These are phyloP conservation scores for Francoa sonchifolia DNA, from an alignment of 441 rosid genomes.

Conservation along the genomic window DNA sequence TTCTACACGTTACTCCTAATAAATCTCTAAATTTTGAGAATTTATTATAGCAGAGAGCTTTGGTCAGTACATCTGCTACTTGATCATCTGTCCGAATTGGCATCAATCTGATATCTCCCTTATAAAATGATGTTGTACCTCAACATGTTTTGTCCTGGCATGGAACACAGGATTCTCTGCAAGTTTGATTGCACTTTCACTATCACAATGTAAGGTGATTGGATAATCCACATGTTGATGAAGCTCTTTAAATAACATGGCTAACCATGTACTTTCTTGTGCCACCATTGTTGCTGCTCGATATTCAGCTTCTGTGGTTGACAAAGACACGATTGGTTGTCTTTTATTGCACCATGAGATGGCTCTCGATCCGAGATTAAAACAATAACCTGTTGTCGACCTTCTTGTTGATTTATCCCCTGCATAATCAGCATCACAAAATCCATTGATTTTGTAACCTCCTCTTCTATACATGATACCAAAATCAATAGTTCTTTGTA, in stretches of 20 bases:
- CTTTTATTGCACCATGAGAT: slow-evolving; percentile 5
- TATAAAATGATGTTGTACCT: neutral
- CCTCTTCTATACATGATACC: slow-evolving; percentile 1
- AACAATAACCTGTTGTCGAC: slow-evolving; percentile 3
- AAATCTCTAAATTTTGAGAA: no score
- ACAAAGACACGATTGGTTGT: neutral
- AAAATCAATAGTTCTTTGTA: slow-evolving; percentile 3
- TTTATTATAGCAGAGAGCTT: neutral
- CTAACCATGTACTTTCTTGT: slow-evolving; percentile 2
- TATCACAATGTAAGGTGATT: neutral
- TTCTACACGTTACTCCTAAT: neutral
- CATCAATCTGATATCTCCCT: neutral
- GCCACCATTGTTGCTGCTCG: slow-evolving; percentile 1
- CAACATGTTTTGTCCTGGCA: slow-evolving; percentile 1
- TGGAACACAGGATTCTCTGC: neutral
- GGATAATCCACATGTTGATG: neutral
- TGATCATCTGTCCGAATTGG: neutral
- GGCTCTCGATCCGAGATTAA: neutral
- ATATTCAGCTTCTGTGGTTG: neutral
- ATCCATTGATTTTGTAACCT: neutral
- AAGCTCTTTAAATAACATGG: neutral
- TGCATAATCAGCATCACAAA: slow-evolving; percentile 6
- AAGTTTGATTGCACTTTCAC: neutral
- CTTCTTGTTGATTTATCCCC: neutral
- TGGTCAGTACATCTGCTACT: neutral